Evolutionary conservation across 768 basidiomycete species (phyloP).

Genomic region (Boletus reticulatus): DNA sequence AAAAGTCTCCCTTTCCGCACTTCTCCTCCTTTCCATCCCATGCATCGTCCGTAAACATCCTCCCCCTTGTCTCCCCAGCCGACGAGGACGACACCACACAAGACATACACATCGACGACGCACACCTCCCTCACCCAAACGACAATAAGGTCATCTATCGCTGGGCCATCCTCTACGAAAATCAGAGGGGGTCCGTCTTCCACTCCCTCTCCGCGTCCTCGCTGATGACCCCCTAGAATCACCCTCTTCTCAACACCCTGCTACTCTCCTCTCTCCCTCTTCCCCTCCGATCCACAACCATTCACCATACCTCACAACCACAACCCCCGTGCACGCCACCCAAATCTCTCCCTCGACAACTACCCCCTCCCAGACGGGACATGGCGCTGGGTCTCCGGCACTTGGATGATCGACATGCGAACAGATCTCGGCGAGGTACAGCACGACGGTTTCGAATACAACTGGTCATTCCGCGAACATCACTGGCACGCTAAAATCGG

Average conservation of each 20-base stretch:
- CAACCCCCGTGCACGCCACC: slow-evolving; percentile 42
- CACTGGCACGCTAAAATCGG: slow-evolving; percentile 69
- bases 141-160: slow-evolving; percentile 54
- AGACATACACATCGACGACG: slow-evolving; percentile 34
- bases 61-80: not conserved
- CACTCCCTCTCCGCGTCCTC: not conserved
- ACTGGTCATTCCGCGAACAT: slow-evolving; percentile 66
- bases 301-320: slow-evolving; percentile 59
- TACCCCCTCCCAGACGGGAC: slow-evolving; percentile 78
- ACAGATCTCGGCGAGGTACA: slow-evolving; percentile 71
- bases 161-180: slow-evolving; percentile 82
- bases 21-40: slow-evolving; percentile 33
- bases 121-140: slow-evolving; percentile 18
- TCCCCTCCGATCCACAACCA: slow-evolving; percentile 70
- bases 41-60: not conserved
- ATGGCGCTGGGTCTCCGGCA: slow-evolving; percentile 78
- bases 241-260: slow-evolving; percentile 71
- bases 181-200: slow-evolving; percentile 69
- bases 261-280: slow-evolving; percentile 67
- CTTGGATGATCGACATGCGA: slow-evolving; percentile 91
- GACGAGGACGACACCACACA: not conserved
- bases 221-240: slow-evolving; percentile 37
- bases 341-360: slow-evolving; percentile 53
- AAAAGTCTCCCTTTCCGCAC: slow-evolving; percentile 33
- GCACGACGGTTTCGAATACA: slow-evolving; percentile 85